Evolutionary conservation across 805 yeast genomes (phyloP).

Genomic region (Zygosaccharomyces bailii): DNA sequence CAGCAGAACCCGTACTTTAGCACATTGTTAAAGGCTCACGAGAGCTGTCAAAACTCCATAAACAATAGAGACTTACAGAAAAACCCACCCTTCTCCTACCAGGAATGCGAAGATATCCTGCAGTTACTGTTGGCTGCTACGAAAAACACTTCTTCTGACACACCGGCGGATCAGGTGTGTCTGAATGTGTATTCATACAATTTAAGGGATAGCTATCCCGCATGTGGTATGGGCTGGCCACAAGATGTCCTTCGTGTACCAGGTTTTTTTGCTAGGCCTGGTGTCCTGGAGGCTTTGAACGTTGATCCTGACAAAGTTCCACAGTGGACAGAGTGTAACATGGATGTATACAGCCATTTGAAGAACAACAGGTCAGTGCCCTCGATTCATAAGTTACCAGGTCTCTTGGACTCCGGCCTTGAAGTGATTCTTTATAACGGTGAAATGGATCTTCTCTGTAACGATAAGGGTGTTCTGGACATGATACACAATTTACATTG

Average conservation of each 20-base stretch:
- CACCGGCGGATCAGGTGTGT: constrained; percentile 47
- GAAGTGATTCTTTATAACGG: constrained; percentile 81
- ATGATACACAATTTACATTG: constrained; percentile 61
- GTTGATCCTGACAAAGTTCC: constrained; percentile 38
- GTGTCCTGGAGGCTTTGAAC: constrained; percentile 53
- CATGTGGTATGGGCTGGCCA: constrained; percentile 96
- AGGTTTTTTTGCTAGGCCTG: constrained; percentile 48
- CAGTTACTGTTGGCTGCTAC: constrained; percentile 32
- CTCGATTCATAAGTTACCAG: constrained; percentile 64
- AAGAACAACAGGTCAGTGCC: constrained; percentile 53
- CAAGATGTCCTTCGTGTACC: constrained; percentile 50
- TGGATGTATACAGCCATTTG: constrained; percentile 51
- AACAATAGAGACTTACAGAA: constrained; percentile 26
- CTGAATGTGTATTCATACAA: constrained; percentile 80
- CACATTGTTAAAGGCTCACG: constrained; percentile 47
- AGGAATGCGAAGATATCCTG: constrained; percentile 46
- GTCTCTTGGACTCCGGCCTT: constrained; percentile 49
- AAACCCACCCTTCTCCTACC: constrained; percentile 29
- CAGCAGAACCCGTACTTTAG: constrained; percentile 40
- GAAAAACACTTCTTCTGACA: constrained; percentile 20
- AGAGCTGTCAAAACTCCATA: constrained; percentile 56
- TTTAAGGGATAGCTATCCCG: constrained; percentile 67
- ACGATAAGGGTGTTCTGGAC: constrained; percentile 68
- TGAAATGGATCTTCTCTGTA: constrained; percentile 85
- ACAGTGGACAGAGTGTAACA: constrained; percentile 77